A percentile compares a stretch with the other conserved stretches of the same genome.
Conservation (phyloP, 345 rosid genomes). For the Salix arbutifolia region DNA sequence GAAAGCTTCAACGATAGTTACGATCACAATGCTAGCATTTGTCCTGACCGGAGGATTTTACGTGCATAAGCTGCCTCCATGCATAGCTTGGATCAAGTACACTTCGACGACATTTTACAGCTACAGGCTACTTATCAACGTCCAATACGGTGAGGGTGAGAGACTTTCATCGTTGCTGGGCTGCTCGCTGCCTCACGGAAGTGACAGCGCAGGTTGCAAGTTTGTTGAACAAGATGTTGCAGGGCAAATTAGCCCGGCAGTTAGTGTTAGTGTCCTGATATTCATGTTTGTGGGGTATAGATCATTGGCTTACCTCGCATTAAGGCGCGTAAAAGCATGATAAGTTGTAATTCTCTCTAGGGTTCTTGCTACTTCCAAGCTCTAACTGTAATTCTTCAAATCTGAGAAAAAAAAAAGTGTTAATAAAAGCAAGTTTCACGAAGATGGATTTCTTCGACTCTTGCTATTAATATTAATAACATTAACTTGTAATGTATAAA, state of each 20-base stretch:
- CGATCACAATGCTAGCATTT: constrained; percentile 83
- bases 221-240: constrained; percentile 58
- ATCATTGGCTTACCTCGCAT: constrained; percentile 70
- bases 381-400: constrained; percentile 16
- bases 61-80: constrained; percentile 70
- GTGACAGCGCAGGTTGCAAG: constrained; percentile 39
- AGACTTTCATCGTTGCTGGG: constrained; percentile 44
- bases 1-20: constrained; percentile 78
- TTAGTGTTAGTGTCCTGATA: constrained; percentile 44
- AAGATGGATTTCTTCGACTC: neutral
- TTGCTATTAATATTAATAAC: too few species aligned
- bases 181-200: constrained; percentile 28
- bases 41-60: constrained; percentile 82
- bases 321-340: constrained; percentile 52
- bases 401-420: too few species aligned
- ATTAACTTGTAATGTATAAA: too few species aligned
- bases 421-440: too few species aligned
- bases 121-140: constrained; percentile 56
- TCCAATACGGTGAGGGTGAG: constrained; percentile 60
- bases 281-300: constrained; percentile 82
- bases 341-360: neutral
- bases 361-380: neutral
- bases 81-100: constrained; percentile 78
- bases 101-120: constrained; percentile 66
- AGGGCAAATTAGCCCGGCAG: constrained; percentile 52